A percentile compares a stretch with the other conserved stretches of the same genome.
Evolutionary conservation across 2,329 filamentous ascomycete genomes (phyloP).

Genomic region (Coleophoma crateriformis): DNA sequence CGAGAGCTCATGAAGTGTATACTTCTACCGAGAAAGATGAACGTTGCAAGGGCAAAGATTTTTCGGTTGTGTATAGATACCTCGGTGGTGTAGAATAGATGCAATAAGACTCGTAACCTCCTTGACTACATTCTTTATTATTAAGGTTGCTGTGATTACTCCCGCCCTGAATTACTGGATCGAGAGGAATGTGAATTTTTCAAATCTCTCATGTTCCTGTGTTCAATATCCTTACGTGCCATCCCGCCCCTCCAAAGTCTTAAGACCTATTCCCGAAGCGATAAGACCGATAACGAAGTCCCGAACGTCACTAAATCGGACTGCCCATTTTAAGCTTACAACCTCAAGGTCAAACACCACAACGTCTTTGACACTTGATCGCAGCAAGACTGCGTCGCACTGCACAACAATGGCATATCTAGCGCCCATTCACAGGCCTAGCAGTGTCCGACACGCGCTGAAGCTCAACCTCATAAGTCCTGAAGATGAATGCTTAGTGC

Average conservation of each 20-base stretch:
- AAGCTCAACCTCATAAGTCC: slow-evolving; percentile 70
- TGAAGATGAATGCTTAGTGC: slow-evolving; percentile 74
- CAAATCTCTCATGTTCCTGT: too few relatives aligned
- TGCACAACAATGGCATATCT: slow-evolving; percentile 74
- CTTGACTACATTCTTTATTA: too few relatives aligned
- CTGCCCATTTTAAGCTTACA: background rate
- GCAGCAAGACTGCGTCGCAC: background rate
- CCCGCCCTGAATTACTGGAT: too few relatives aligned
- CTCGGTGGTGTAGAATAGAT: slow-evolving; percentile 33
- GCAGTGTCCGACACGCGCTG: slow-evolving; percentile 84
- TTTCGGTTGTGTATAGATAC: slow-evolving; percentile 76
- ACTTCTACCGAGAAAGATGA: slow-evolving; percentile 57
- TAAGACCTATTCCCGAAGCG: background rate
- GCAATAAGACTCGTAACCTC: too few relatives aligned
- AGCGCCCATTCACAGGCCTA: slow-evolving; percentile 87
- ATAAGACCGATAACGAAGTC: slow-evolving; percentile 1
- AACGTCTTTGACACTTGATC: background rate
- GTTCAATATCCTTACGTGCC: too few relatives aligned
- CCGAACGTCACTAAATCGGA: background rate
- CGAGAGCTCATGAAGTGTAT: slow-evolving; percentile 61
- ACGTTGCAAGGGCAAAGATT: slow-evolving; percentile 64
- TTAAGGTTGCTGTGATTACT: too few relatives aligned
- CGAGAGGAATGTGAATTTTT: too few relatives aligned
- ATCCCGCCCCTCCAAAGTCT: background rate
- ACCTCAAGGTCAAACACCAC: background rate